Base-by-base conservation (phyloP, 768 basidiomycete species). In the Panaeolus cyanescens region DNA sequence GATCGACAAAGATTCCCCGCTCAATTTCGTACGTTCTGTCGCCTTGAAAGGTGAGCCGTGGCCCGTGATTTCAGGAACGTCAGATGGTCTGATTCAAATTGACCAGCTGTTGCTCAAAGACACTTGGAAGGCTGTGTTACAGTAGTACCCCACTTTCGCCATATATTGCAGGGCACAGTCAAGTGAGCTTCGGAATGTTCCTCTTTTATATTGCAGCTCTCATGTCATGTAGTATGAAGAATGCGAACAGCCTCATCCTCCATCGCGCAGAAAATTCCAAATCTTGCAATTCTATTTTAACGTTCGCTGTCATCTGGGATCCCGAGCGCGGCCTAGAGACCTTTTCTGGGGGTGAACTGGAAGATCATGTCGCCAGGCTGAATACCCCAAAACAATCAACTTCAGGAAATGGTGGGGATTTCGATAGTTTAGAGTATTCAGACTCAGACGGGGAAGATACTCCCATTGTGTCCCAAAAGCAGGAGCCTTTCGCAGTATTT, bases 301-400 rank as follows among this genome's bases (percentile, higher is more conserved):
- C 63, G 0, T 64, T 67, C 32, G 65, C 65, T 32, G 65, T 62
- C 15, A 59, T 67, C 9, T 67, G 65, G 65, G 65, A 67, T 37
- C 65, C 65, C 30, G 62, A 64, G 31, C 58, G 37, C 8, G 65
- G 65, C 1, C 55, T 67, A 19, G 61, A 67, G 50, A 54, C 61
- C 0, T 67, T 59, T 57, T 60, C 65, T 19, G 42, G 56, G 12
- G 37, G 54, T 15, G 61, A 62, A 6, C 32, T 64, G 54, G 45
- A 50, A 28, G 45, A 50, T 28, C 45, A 50, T 9, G 45, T 50
- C 45, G 45, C 45, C 25, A 30, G 45, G 25, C n/a, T 50, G 25
- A 9, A 50, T 50, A 50, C 45, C 9, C 45, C 45, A 22, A 50
- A 28, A 17, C 39, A 25, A 22, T 42, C 39, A 42, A 42, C n/a